Base-by-base conservation (phyloP, 2,329 filamentous ascomycete species). In the Xylariaceae sp. region DNA sequence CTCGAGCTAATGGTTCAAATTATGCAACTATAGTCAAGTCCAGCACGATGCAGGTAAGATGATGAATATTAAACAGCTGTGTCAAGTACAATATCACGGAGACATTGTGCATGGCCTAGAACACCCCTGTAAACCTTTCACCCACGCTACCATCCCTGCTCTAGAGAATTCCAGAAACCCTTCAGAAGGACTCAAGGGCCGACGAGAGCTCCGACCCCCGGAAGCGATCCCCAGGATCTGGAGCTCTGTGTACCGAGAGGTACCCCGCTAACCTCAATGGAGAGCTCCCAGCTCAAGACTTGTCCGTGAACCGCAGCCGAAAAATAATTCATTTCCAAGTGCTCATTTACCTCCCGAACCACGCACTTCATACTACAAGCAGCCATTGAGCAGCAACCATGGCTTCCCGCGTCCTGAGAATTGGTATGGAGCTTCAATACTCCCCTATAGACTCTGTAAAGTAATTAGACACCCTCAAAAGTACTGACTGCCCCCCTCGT, bases 331-430 rank as follows among this genome's bases (percentile, higher is more conserved):
- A n/a, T n/a, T n/a, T n/a, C n/a, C n/a, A n/a, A n/a, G n/a, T n/a
- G n/a, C n/a, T n/a, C n/a, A n/a, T n/a, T n/a, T n/a, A 38, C 18
- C 11, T 12, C 33, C 31, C 18, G 18, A 17, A 26, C 28, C 34
- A 16, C 15, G 34, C 38, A 26, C 6, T 30, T 19, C 33, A 34
- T 18, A 24, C 32, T 22, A 11, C 32, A 6, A 26, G 22, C 6
- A 44, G 43, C 59, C 61, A 65, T 63, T 63, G 59, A 60, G 48
- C 45, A 42, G 32, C 44, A 56, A 66, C 52, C 57, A 81, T 83
- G 79, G 80, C 80, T 61, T 72, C 80, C 57, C 72, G 80, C 63
- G 76, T 81, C 45, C 72, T 87, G 47, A 76, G 80, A 64, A 86
- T 86, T 67, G 83, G 82, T 84, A 63, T 65, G 69, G 62, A 39